Evolutionary conservation across 2,329 filamentous ascomycete species (phyloP).

Genomic region (Fusarium anthophilum): DNA sequence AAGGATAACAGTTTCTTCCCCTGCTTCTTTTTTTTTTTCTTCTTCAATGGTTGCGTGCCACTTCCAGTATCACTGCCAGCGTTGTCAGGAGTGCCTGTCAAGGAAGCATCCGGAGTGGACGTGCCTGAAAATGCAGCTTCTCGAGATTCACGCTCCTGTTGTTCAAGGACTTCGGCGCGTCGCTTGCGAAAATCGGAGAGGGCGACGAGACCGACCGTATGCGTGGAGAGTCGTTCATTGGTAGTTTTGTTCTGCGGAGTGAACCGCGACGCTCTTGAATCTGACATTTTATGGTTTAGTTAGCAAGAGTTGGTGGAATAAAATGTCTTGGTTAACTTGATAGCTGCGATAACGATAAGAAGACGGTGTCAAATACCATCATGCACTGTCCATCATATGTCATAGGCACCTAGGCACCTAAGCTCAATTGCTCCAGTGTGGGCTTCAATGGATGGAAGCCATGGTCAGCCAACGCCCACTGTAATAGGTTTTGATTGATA

Average conservation of each 20-base stretch:
- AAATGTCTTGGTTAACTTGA: background rate
- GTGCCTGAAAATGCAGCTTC: constrained; percentile 62
- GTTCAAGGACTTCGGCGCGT: constrained; percentile 91
- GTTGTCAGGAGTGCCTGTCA: constrained; percentile 58
- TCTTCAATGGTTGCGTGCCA: constrained; percentile 37
- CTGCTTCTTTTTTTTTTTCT: constrained; percentile 57
- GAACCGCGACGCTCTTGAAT: constrained; percentile 67
- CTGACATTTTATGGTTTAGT: constrained; percentile 50
- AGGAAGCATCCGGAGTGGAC: constrained; percentile 60
- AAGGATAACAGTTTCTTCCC: constrained; percentile 68
- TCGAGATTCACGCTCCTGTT: constrained; percentile 83
- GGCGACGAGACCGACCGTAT: constrained; percentile 90
- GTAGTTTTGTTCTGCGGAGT: constrained; percentile 79
- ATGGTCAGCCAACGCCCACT: background rate
- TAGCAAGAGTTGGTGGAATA: background rate
- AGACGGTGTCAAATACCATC: background rate
- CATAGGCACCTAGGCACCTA: background rate
- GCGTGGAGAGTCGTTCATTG: constrained; percentile 82
- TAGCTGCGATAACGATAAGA: constrained; percentile 20
- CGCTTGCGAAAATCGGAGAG: constrained; percentile 96
- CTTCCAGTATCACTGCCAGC: constrained; percentile 48
- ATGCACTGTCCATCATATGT: background rate
- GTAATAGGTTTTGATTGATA: background rate
- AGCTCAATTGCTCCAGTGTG: background rate
- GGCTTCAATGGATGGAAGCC: background rate